Base-by-base conservation (phyloP, 495 filamentous ascomycete genomes). In the Trichoderma reesei region DNA sequence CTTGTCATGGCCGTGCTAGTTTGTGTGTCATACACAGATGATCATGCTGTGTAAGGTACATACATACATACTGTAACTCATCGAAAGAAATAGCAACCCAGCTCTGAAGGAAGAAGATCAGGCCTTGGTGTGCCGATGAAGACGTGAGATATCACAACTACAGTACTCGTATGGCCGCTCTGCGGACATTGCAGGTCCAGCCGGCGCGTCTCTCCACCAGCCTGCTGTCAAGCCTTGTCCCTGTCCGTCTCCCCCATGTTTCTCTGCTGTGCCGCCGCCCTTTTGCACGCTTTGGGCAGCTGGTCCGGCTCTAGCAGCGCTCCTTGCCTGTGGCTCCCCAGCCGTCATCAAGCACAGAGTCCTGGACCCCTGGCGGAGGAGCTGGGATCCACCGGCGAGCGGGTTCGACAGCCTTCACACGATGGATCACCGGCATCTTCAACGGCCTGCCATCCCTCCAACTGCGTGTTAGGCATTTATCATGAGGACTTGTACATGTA, bases 131-230 rank as follows among this genome's bases (percentile, higher is more conserved):
- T 6, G 31, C 51, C 51, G 51, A 56, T 56, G 51, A 56, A 8
- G 9, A 31, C 51, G 8, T n/a, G n/a, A n/a, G n/a, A n/a, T n/a
- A n/a, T n/a, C n/a, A n/a, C n/a, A n/a, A n/a, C n/a, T n/a, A n/a
- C n/a, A n/a, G n/a, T n/a, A n/a, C n/a, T n/a, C n/a, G 14, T 18
- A 48, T 48, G 44, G n/a, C 44, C 44, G 44, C 20, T n/a, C 44
- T 56, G 51, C 51, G 51, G 51, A 56, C 31, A 56, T 56, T 56
- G 51, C 51, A 56, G 51, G 51, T 56, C 31, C 51, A 1, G 31
- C n/a, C 3, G 51, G 6, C 31, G 10, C 18, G 11, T 51, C 46
- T 26, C 46, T 51, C 46, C 46, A 51, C 46, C 18, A 5, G 3
- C 5, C 5, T 20, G 4, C 11, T 26, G 16, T 51, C 46, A 26